Evolutionary conservation across 306 rosid genomes (phyloP).

Genomic region (Quercus alba): DNA sequence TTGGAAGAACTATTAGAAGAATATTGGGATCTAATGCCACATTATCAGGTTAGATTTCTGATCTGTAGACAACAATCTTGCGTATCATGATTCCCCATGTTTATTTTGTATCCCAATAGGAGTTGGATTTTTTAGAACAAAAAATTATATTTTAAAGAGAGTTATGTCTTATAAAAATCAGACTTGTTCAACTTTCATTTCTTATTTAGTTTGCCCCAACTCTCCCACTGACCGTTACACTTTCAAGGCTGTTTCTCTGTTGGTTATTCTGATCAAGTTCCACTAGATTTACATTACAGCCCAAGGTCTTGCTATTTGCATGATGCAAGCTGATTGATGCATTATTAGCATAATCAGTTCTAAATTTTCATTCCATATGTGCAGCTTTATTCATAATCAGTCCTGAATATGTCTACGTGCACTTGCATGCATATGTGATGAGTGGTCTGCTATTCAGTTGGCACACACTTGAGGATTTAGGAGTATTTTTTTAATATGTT

Average conservation of each 20-base stretch:
- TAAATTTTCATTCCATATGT: no score
- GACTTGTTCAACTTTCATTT: neutral
- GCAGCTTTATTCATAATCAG: no score
- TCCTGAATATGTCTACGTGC: neutral
- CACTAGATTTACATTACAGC: neutral
- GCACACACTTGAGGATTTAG: no score
- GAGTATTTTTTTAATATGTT: neutral
- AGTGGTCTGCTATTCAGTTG: neutral
- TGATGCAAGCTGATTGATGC: neutral
- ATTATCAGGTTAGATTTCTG: conserved; percentile 69
- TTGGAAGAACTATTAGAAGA: conserved; percentile 79
- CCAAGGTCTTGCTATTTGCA: neutral
- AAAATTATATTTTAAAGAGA: neutral
- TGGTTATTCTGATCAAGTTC: neutral
- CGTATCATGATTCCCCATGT: neutral
- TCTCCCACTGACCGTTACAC: neutral
- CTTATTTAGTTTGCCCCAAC: neutral
- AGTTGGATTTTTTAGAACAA: neutral
- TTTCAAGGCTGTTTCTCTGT: neutral
- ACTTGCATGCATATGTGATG: neutral
- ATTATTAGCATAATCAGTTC: neutral
- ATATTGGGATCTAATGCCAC: conserved; percentile 88
- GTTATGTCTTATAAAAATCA: neutral
- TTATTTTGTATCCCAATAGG: neutral
- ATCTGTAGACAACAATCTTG: neutral